A percentile compares a stretch with the other conserved stretches of the same genome.
phyloP scores from a whole-genome alignment of 352 stramenopile genomes.

The Globisporangium carolinianum region DNA sequence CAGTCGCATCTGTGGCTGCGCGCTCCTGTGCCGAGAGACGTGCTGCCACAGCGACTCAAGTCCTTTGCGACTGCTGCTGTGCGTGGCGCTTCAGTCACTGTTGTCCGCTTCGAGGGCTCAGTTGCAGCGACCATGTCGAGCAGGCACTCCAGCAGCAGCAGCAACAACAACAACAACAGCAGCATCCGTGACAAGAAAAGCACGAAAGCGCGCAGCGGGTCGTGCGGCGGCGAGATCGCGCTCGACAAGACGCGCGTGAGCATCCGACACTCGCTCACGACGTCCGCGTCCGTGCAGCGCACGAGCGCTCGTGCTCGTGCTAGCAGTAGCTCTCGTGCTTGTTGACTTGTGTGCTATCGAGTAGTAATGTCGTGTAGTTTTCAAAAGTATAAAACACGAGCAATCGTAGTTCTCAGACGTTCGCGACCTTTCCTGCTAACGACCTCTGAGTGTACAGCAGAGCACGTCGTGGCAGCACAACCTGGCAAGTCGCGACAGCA shows the following conservation, averaged over 20 bases:
- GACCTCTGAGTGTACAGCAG: too few relatives aligned
- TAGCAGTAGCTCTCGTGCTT: neutral
- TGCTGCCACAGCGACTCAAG: too few relatives aligned
- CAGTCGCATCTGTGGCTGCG: constrained; percentile 49
- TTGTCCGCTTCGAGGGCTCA: neutral
- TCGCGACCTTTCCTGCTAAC: too few relatives aligned
- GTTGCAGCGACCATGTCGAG: neutral
- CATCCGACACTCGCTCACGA: constrained; percentile 17
- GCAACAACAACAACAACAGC: neutral
- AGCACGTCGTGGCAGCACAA: too few relatives aligned
- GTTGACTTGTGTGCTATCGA: neutral
- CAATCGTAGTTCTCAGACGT: too few relatives aligned
- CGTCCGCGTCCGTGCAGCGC: neutral
- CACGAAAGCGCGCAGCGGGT: constrained; percentile 14
- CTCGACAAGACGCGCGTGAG: constrained; percentile 51
- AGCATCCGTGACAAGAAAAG: constrained; percentile 9
- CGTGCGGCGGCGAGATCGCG: constrained; percentile 45
- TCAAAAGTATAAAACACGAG: too few relatives aligned
- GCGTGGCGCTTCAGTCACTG: too few relatives aligned
- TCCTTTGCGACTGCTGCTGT: too few relatives aligned
- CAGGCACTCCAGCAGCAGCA: neutral
- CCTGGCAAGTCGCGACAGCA: neutral
- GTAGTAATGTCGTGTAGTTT: too few relatives aligned
- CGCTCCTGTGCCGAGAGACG: neutral
- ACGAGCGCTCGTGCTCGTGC: neutral